phyloP scores from a whole-genome alignment of 1,284 basidiomycete genomes.

The Ceratobasidium theobromae region DNA sequence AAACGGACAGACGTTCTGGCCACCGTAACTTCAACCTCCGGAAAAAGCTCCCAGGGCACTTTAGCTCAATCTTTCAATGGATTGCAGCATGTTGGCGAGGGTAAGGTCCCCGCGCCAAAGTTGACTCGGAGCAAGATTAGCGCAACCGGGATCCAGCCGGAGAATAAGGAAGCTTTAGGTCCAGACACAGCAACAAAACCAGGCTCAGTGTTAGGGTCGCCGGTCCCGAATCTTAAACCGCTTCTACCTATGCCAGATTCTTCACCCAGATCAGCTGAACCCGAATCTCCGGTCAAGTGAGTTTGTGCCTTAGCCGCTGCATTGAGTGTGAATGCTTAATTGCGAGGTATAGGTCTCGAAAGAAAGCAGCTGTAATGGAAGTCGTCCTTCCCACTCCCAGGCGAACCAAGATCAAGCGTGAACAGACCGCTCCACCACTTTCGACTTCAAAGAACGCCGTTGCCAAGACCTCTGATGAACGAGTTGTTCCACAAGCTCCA shows the following conservation, averaged over 20 bases:
- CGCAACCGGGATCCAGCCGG: not conserved
- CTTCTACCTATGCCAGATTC: not conserved
- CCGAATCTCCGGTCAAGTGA: not conserved
- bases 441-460: not conserved
- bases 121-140: not conserved
- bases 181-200: not conserved
- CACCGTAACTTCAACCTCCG: too few species aligned
- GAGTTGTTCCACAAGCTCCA: too few species aligned
- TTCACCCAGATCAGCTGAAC: not conserved
- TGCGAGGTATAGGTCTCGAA: not conserved
- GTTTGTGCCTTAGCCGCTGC: not conserved
- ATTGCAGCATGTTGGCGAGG: too few species aligned
- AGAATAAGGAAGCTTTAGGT: not conserved
- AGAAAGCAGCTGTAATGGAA: slow-evolving; percentile 18
- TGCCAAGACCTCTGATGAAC: too few species aligned
- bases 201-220: not conserved
- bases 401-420: not conserved
- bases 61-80: too few species aligned
- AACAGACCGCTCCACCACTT: not conserved
- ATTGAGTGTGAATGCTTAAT: not conserved
- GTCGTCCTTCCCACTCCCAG: slow-evolving; percentile 11
- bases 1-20: too few species aligned
- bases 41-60: too few species aligned
- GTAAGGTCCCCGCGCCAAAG: too few species aligned
- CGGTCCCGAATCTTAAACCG: not conserved